Conservation (phyloP, 371 early-diverging fungal genomes). For the Mucor mucedo region DNA sequence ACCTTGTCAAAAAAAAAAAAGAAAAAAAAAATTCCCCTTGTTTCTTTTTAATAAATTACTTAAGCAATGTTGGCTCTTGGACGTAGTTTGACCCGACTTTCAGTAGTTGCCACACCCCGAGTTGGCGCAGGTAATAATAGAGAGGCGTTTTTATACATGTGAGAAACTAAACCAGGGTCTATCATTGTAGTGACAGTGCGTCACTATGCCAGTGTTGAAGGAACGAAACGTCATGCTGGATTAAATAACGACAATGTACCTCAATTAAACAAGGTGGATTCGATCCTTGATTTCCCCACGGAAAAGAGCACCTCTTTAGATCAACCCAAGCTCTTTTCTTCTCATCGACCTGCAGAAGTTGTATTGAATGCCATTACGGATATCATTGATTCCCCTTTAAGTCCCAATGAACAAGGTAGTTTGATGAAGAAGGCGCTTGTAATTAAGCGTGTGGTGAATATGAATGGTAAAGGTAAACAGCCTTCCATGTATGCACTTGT, state of each 20-base stretch:
- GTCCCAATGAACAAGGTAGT: slow-evolving; percentile 34
- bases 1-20: slow-evolving; percentile 20
- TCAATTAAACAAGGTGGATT: slow-evolving; percentile 49
- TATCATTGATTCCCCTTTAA: slow-evolving; percentile 48
- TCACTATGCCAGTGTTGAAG: slow-evolving; percentile 33
- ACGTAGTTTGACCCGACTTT: slow-evolving; percentile 36
- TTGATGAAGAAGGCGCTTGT: slow-evolving; percentile 77
- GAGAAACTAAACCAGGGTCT: not conserved
- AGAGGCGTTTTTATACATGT: not conserved
- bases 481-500: slow-evolving; percentile 89
- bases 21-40: slow-evolving; percentile 14
- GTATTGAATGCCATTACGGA: slow-evolving; percentile 47
- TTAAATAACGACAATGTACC: slow-evolving; percentile 37
- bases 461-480: slow-evolving; percentile 88
- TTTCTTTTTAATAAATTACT: slow-evolving; percentile 15
- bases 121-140: slow-evolving; percentile 16
- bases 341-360: slow-evolving; percentile 48
- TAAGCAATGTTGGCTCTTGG: slow-evolving; percentile 37
- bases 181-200: slow-evolving; percentile 19
- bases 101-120: slow-evolving; percentile 22
- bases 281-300: slow-evolving; percentile 46
- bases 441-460: slow-evolving; percentile 81
- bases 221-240: slow-evolving; percentile 33
- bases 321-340: slow-evolving; percentile 41
- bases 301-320: slow-evolving; percentile 36